phyloP scores from a whole-genome alignment of 768 basidiomycete species.

The Pisolithus marmoratus region DNA sequence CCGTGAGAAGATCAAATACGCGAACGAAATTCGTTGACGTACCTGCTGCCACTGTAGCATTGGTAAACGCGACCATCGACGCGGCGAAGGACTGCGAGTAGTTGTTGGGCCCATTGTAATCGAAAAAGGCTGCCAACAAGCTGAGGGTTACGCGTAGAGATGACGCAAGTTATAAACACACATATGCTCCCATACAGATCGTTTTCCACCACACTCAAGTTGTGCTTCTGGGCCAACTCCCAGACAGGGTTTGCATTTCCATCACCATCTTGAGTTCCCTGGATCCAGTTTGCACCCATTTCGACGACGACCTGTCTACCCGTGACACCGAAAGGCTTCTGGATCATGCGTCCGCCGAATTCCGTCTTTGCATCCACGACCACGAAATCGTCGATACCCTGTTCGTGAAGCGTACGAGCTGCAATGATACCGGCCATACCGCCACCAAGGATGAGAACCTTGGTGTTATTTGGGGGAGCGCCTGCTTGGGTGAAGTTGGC shows the following conservation, averaged over 20 bases:
- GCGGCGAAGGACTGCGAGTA: background rate
- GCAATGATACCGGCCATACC: conserved; percentile 63
- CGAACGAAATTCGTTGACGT: background rate
- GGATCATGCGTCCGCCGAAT: conserved; percentile 58
- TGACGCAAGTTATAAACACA: background rate
- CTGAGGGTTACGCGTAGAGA: background rate
- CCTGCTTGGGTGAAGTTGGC: conserved; percentile 2
- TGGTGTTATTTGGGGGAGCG: conserved; percentile 14
- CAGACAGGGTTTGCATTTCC: conserved; percentile 59
- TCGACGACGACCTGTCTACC: conserved; percentile 43
- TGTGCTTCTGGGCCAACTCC: conserved; percentile 50
- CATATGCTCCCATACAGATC: conserved; percentile 14
- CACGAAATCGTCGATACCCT: conserved; percentile 52
- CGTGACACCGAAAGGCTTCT: conserved; percentile 36
- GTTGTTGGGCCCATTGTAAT: background rate
- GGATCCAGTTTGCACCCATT: conserved; percentile 58
- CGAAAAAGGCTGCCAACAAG: background rate
- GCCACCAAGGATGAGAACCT: conserved; percentile 58
- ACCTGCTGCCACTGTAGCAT: background rate
- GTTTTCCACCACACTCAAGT: conserved; percentile 40
- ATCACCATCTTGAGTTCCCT: conserved; percentile 42
- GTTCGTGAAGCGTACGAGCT: conserved; percentile 50
- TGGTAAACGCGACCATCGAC: background rate
- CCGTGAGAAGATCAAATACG: no score
- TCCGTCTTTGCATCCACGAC: conserved; percentile 53